Base-by-base conservation (phyloP, 139 green algal species). In the Haematococcus sp. region DNA sequence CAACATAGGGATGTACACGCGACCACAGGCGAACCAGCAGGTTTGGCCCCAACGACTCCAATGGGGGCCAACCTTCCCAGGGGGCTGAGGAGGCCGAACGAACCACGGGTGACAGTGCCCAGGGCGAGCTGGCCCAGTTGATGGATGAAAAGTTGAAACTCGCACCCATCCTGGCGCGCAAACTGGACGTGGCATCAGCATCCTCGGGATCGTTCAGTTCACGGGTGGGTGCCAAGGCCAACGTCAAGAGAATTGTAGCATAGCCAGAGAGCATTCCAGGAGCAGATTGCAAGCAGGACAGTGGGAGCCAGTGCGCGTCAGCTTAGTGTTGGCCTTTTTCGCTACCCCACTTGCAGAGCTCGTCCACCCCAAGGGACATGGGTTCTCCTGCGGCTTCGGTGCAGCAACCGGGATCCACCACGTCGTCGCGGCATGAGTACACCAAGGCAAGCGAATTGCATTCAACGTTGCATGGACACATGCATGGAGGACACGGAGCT, bases 71-170 rank as follows among this genome's bases (percentile, higher is more conserved):
- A 5, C 27, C n/a, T 35, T 54, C 70, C 60, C 44, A 71, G 30
- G 60, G 46, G 13, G 43, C 30, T 4, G 71, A 61, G 40, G 40
- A 49, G 11, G 40, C 40, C 40, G 7, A 49, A 11, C 40, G 40
- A 7, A 49, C 40, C 11, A 19, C 40, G 40, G 40, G 11, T 11
- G 11, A 19, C 7, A 11, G 40, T 7, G 40, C 40, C 7, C 7
- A 49, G 11, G 40, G 40, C n/a, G n/a, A n/a, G 11, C 40, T 49
- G 7, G 40, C 40, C 40, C 40, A 49, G 40, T 11, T 49, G 20
- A 63, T 78, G 49, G 63, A 78, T 49, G 63, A 72, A 19, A 78
- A 78, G n/a, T 63, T 78, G 5, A 78, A 78, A 30, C 63, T 78
- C 1, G 73, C 73, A 4, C 73, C 73, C 7, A 65, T 78, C 28